Conservation (phyloP, 352 stramenopile species). For the Globisporangium heterothallicum region DNA sequence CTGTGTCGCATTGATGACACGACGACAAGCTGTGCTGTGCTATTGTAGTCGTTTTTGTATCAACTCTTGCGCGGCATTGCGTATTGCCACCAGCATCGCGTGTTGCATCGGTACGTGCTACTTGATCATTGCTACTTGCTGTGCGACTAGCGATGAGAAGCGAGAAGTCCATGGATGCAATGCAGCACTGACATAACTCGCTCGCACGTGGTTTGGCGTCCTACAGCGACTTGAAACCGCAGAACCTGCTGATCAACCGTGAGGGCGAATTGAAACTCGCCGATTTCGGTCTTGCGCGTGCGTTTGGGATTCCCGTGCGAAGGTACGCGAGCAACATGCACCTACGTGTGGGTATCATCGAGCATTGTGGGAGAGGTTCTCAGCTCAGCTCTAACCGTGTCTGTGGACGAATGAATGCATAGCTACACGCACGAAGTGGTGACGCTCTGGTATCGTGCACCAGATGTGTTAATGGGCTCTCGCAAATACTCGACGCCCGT, state of each 20-base stretch:
- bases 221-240: conserved; percentile 97
- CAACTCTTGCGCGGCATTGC: conserved; percentile 98
- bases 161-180: background rate
- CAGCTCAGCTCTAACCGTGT: no score
- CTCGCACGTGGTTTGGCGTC: background rate
- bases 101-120: conserved; percentile 79
- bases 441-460: conserved; percentile 94
- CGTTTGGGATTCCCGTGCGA: conserved; percentile 98
- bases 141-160: no score
- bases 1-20: no score
- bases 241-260: conserved; percentile 98
- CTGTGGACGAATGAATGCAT: background rate
- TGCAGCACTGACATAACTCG: background rate
- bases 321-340: no score
- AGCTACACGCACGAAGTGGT: conserved; percentile 95
- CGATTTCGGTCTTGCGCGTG: conserved; percentile 99
- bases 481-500: conserved; percentile 98
- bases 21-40: no score
- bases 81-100: conserved; percentile 98
- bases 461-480: conserved; percentile 97
- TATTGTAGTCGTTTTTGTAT: conserved; percentile 93
- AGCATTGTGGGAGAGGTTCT: no score
- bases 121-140: no score
- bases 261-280: conserved; percentile 99
- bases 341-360: no score